Evolutionary conservation across 768 basidiomycete genomes (phyloP), one percentile per base, ranked within the genome.

Genomic region (Phylloporus rhodoxanthus): DNA sequence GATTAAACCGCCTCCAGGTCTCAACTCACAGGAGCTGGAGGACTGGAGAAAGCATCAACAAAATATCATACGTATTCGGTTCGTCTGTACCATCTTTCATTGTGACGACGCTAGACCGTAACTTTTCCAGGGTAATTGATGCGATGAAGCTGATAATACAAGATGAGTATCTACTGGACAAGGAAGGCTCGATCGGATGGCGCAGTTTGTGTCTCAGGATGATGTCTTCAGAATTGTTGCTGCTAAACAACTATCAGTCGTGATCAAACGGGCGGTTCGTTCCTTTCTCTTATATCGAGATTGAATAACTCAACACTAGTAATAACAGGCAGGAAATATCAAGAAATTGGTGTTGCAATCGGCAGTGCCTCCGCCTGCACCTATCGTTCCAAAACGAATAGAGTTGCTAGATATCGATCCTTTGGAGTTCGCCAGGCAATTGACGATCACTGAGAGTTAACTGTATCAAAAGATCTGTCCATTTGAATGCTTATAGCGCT

Each of bases 381-480:
- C 81, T 6, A 74, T 73, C 47, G 68, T 70, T 45, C 68, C 68
- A 7, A 72, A 68, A 59, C 76, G 75, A 51, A 57, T 81, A 50
- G 79, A 79, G 38, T 57, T 85, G 4, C 55, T 75, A 10, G 85
- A 86, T 46, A 75, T 86, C 40, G 77, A 83, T 54, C 74, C 84
- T 0, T 60, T 82, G 40, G 84, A 86, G 59, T 61, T 86, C 3
- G 84, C 84, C 0, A 72, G 84, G 13, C 84, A 86, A 63, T 63
- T 86, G 55, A 85, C 85, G 0, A 75, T 85, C 54, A 73, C 80
- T 57, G 85, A 86, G 61, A 77, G 75, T 46, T 67, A 72, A 13
- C 64, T 82, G 37, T 86, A 80, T 67, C 71, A 73, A 61, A 75
- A 75, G 60, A 84, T 86, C 55, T 70, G 72, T 45, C 74, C 80